Base-by-base conservation (phyloP, 495 filamentous ascomycete genomes). In the Aspergillus conjunctus region DNA sequence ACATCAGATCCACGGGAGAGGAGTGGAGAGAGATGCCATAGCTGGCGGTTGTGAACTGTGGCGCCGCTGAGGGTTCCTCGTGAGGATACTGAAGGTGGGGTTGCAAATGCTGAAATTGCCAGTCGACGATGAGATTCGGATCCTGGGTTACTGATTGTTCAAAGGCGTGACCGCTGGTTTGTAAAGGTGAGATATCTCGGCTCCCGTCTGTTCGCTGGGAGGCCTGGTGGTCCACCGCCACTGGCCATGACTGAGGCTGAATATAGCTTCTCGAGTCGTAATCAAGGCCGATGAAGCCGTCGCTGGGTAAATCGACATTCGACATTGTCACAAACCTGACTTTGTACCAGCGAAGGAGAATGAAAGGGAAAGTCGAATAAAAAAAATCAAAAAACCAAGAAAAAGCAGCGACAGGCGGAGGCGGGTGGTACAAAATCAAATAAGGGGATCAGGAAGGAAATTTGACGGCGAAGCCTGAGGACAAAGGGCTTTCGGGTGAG, bases 1-100 rank as follows among this genome's bases (percentile, higher is more conserved):
- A 77, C 57, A 91, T 85, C 55, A 90, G 79, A 72, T 91, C 89
- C 26, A 90, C 84, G 43, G 92, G 81, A 4, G 87, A 83, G 17
- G 83, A 72, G 48, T 84, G 81, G 58, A 83, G 74, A 10, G 78
- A 71, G 60, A 80, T 79, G 26, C 75, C 78, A 73, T 78, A 84
- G 57, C 73, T 73, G 7, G 73, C 67, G 49, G 75, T 70, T 50
- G 76, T 78, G 55, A 77, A 79, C 51, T 73, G 84, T 59, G 68
- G 79, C 63, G 75, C 85, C 75, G 75, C 82, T 76, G 73, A 77
- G 63, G 58, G 82, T 56, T 78, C 77, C 51, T 76, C 73, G 53
- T 74, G 63, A 22, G 71, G 66, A 69, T 78, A 79, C 48, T 73
- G 67, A 46, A 77, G 65, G 67, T 82, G 79, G 50, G 77, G 78